Conservation (phyloP, 768 basidiomycete genomes). For the Imleria badia region DNA sequence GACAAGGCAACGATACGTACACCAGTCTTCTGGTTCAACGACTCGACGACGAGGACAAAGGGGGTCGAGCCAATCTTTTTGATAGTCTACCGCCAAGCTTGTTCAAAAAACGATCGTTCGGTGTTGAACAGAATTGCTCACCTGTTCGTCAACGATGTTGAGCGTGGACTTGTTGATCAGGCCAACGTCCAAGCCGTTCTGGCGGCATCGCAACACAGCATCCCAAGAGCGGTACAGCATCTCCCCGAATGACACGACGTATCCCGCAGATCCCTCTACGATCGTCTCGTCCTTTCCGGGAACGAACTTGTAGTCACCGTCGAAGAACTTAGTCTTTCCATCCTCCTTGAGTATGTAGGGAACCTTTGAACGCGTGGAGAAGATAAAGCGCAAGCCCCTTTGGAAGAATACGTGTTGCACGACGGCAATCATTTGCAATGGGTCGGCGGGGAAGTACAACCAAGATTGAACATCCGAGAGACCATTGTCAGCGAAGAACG, state of each 20-base stretch:
- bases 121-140: constrained; percentile 25
- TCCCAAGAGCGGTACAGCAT: constrained; percentile 85
- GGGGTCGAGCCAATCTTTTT: constrained; percentile 69
- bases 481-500: constrained; percentile 86
- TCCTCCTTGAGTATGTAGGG: constrained; percentile 83
- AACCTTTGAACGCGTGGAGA: constrained; percentile 88
- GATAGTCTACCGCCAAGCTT: constrained; percentile 41
- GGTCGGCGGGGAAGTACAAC: constrained; percentile 88
- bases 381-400: constrained; percentile 79
- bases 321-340: constrained; percentile 64
- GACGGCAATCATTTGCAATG: constrained; percentile 76
- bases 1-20: constrained; percentile 29
- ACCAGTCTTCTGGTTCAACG: constrained; percentile 89
- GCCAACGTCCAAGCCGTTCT: constrained; percentile 76
- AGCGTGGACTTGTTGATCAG: constrained; percentile 84
- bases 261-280: constrained; percentile 73
- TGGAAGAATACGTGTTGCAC: constrained; percentile 81
- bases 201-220: constrained; percentile 71
- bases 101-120: not conserved
- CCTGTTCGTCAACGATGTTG: constrained; percentile 82
- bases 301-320: constrained; percentile 69
- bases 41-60: constrained; percentile 85
- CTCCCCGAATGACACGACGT: constrained; percentile 84
- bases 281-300: constrained; percentile 87
- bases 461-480: constrained; percentile 75